Base-by-base conservation (phyloP, 2,329 filamentous ascomycete genomes). In the Tolypocladium sp. region DNA sequence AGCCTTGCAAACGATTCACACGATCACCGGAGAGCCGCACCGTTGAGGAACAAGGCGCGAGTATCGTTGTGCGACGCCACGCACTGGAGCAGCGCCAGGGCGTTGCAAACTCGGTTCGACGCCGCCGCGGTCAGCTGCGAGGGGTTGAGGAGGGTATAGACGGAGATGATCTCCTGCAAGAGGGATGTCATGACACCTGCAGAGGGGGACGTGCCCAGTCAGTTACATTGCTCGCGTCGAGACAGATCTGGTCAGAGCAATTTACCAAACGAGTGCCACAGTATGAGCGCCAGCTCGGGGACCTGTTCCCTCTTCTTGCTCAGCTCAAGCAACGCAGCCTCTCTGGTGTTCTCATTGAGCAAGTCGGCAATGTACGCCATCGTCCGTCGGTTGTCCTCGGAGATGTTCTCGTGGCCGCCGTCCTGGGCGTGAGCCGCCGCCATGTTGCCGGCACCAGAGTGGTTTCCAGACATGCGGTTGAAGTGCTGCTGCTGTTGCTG, bases 261-360 rank as follows among this genome's bases (percentile, higher is more conserved):
- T 85, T 64, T 84, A 96, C 93, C 94, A 70, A 97, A 97, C 4
- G 93, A 97, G 75, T 99, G 94, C 94, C 94, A 99, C 62, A 99
- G 80, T 62, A 99, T 96, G 68, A 99, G 79, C 54, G 94, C 94
- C 61, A 99, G 80, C 77, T 99, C 94, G 0, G 94, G 93, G 20
- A 99, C 94, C 75, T 97, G 94, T 76, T 99, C 94, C 59, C 94
- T 82, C 83, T 99, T 99, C 81, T 99, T 99, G 78, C 93, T 97
- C 57, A 99, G 82, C 75, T 99, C 94, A 69, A 99, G 82, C 58
- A 99, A 81, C 56, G 94, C 94, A 5, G 91, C 88, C 78, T 97
- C 94, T 63, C 94, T 85, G 35, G 92, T 92, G 67, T 83, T 86
- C 64, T 92, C 90, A 72, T 92, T 93, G 70, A 97, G 82, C 60